Evolutionary conservation across 176 grass and related monocot genomes (phyloP).

Genomic region (Oryza glumipatula): DNA sequence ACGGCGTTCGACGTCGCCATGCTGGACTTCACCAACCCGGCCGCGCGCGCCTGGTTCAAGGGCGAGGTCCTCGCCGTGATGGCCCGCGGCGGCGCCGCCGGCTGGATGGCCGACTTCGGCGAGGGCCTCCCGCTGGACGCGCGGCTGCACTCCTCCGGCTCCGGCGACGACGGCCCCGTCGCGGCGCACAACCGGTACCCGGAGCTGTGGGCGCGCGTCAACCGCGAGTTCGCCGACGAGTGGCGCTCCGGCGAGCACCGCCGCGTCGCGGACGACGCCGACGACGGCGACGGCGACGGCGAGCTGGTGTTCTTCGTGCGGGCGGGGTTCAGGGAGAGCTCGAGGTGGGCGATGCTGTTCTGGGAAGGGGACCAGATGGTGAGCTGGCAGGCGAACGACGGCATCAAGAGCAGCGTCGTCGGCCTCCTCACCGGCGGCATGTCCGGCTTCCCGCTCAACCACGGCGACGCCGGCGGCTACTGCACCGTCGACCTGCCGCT

Average conservation of each 20-base stretch:
- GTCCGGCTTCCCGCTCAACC: constrained; percentile 95
- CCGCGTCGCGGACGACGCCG: background rate
- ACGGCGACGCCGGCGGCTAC: constrained; percentile 91
- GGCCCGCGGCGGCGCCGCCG: constrained; percentile 67
- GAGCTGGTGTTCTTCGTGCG: constrained; percentile 89
- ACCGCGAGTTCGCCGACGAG: constrained; percentile 85
- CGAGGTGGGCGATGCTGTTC: constrained; percentile 90
- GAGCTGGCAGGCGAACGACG: constrained; percentile 94
- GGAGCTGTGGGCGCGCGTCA: constrained; percentile 90
- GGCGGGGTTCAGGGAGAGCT: constrained; percentile 80
- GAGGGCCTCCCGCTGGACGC: constrained; percentile 91
- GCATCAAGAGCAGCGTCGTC: constrained; percentile 94
- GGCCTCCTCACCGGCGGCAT: constrained; percentile 90
- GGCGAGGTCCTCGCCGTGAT: constrained; percentile 58
- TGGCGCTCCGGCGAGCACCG: constrained; percentile 29
- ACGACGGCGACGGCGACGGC: background rate
- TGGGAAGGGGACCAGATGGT: constrained; percentile 99
- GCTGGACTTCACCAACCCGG: constrained; percentile 90
- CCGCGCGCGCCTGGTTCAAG: constrained; percentile 77
- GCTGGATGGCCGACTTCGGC: constrained; percentile 98
- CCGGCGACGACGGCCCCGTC: constrained; percentile 62
- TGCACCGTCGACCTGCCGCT: constrained; percentile 82
- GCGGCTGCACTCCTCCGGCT: constrained; percentile 55
- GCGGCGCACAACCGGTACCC: constrained; percentile 84
- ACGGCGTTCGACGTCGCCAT: constrained; percentile 94